A percentile compares a stretch with the other conserved stretches of the same genome.
Conservation (phyloP, 2,329 filamentous ascomycete species). For the Pseudopithomyces maydicus region DNA sequence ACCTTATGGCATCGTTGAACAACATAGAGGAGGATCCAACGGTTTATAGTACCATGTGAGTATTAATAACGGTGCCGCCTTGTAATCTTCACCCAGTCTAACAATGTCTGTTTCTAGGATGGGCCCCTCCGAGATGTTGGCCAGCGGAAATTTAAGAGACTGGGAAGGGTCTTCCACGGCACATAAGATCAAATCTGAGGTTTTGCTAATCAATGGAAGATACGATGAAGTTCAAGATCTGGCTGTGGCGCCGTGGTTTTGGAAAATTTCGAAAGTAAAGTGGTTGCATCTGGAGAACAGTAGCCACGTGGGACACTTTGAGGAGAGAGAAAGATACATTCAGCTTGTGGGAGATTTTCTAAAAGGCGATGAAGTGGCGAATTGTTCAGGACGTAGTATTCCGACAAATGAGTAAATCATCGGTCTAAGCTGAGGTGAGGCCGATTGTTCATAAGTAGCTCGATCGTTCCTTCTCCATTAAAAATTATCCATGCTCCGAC, state of each 20-base stretch:
- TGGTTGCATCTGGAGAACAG: slow-evolving; percentile 15
- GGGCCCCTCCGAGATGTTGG: slow-evolving; percentile 41
- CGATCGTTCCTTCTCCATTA: too few species aligned
- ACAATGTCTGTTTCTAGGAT: background rate
- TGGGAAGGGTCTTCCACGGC: slow-evolving; percentile 34
- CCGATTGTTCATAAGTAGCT: too few species aligned
- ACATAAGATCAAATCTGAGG: slow-evolving; percentile 35
- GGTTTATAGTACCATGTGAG: slow-evolving; percentile 43
- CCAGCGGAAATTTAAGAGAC: slow-evolving; percentile 45
- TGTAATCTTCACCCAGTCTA: background rate
- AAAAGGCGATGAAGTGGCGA: background rate
- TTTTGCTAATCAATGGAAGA: slow-evolving; percentile 50
- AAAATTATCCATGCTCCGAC: too few species aligned
- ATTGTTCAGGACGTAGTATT: slow-evolving; percentile 29
- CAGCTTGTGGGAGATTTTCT: slow-evolving; percentile 12
- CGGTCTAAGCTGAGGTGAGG: too few species aligned
- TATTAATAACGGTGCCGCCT: background rate
- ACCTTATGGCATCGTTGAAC: slow-evolving; percentile 26
- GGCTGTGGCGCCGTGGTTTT: background rate
- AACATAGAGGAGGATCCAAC: slow-evolving; percentile 39
- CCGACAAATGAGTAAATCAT: too few species aligned
- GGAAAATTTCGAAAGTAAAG: background rate
- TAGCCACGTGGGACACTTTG: slow-evolving; percentile 13
- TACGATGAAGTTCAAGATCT: slow-evolving; percentile 41
- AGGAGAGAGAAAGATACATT: slow-evolving; percentile 15